Evolutionary conservation across 805 yeast species (phyloP).

Genomic region (Jamesozyma hellenica): DNA sequence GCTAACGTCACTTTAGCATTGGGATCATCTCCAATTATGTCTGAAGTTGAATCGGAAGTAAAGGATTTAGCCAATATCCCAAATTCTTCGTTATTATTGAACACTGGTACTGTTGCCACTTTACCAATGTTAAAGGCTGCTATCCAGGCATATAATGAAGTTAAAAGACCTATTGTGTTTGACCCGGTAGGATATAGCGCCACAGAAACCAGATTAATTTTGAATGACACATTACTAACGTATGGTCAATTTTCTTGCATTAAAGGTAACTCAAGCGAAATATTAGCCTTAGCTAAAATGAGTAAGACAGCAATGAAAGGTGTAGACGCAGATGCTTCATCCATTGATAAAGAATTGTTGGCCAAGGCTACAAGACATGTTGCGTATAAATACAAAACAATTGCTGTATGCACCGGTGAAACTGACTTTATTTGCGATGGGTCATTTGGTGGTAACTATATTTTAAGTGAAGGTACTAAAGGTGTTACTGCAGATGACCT

Average conservation of each 20-base stretch:
- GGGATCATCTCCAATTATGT: conserved; percentile 86
- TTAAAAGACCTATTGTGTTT: conserved; percentile 54
- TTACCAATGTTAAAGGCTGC: conserved; percentile 42
- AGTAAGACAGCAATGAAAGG: conserved; percentile 49
- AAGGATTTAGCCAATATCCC: conserved; percentile 52
- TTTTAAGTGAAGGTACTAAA: conserved; percentile 11
- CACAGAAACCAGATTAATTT: conserved; percentile 42
- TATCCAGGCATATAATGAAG: conserved; percentile 44
- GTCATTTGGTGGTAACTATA: conserved; percentile 17
- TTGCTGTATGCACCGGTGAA: conserved; percentile 66
- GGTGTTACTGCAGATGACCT: conserved; percentile 12
- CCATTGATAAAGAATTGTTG: conserved; percentile 21
- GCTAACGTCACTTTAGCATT: conserved; percentile 79
- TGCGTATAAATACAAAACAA: conserved; percentile 41
- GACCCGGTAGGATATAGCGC: conserved; percentile 97
- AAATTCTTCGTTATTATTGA: conserved; percentile 48
- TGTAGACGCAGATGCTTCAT: conserved; percentile 42
- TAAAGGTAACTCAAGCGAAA: conserved; percentile 84
- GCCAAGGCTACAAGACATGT: conserved; percentile 38
- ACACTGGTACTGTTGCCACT: conserved; percentile 63
- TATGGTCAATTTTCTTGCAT: conserved; percentile 54
- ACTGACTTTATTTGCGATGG: conserved; percentile 45
- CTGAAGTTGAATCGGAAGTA: conserved; percentile 60
- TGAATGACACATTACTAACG: conserved; percentile 42
- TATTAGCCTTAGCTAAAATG: conserved; percentile 46